These are phyloP conservation scores for Ganoderma multipileum DNA, from an alignment of 1,284 basidiomycete genomes.

Conservation along the genomic window DNA sequence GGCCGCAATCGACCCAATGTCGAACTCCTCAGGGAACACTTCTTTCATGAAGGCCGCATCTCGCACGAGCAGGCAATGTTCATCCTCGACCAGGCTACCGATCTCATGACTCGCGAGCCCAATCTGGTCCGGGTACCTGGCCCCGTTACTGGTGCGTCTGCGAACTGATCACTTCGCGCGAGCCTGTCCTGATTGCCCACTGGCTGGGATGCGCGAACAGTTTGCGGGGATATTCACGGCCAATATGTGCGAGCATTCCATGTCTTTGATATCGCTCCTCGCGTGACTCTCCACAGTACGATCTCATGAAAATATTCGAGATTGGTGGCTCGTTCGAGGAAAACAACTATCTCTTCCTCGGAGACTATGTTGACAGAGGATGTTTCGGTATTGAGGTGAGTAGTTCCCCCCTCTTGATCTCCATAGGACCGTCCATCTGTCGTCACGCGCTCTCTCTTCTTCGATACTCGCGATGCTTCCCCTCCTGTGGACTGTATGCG, in stretches of 20 bases:
- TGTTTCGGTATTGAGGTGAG: slow-evolving; percentile 93
- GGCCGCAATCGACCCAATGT: slow-evolving; percentile 75
- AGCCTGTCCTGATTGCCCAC: neutral
- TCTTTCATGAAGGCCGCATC: slow-evolving; percentile 89
- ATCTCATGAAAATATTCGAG: slow-evolving; percentile 98
- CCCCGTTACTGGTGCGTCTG: slow-evolving; percentile 87
- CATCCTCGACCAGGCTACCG: slow-evolving; percentile 84
- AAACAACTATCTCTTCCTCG: slow-evolving; percentile 94
- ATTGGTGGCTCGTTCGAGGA: slow-evolving; percentile 91
- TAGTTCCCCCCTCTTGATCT: slow-evolving; percentile 25
- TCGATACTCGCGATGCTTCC: neutral
- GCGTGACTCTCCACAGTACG: slow-evolving; percentile 61
- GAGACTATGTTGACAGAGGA: slow-evolving; percentile 98
- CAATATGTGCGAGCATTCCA: slow-evolving; percentile 82
- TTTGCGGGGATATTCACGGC: slow-evolving; percentile 97
- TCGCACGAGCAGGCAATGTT: slow-evolving; percentile 89
- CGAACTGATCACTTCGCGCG: neutral
- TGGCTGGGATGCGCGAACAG: slow-evolving; percentile 46
- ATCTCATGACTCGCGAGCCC: slow-evolving; percentile 80
- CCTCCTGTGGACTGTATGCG: neutral
- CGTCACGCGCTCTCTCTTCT: neutral
- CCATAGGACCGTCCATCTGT: neutral
- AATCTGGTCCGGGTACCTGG: slow-evolving; percentile 90
- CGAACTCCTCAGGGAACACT: slow-evolving; percentile 91
- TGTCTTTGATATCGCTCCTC: slow-evolving; percentile 1